Conservation (phyloP, 2,329 filamentous ascomycete genomes). For the Stromatinia cepivora region DNA sequence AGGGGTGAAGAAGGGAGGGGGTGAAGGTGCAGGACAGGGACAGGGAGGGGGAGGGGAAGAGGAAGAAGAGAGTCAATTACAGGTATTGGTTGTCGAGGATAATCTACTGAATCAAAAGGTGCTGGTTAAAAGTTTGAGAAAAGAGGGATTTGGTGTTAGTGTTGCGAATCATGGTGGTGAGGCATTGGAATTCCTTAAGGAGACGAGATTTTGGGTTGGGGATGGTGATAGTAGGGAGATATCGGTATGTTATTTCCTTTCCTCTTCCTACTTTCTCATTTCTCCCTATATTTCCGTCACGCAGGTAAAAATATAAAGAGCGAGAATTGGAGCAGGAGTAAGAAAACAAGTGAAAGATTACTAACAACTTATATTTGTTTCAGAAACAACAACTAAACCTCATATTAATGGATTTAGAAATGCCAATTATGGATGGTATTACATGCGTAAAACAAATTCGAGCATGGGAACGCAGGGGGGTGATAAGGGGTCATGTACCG, state of each 20-base stretch:
- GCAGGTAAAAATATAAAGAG: neutral
- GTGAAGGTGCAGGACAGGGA: neutral
- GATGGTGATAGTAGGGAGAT: neutral
- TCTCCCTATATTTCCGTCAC: neutral
- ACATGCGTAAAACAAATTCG: slow-evolving; percentile 69
- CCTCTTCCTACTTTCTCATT: neutral
- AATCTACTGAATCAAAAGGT: slow-evolving; percentile 69
- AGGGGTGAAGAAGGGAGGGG: slow-evolving; percentile 10
- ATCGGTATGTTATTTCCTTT: neutral
- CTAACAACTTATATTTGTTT: neutral
- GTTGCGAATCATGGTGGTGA: slow-evolving; percentile 66
- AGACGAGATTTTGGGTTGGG: slow-evolving; percentile 54
- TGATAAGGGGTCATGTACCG: slow-evolving; percentile 63
- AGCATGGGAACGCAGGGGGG: slow-evolving; percentile 59
- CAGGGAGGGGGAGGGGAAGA: slow-evolving; percentile 16
- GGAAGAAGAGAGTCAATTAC: slow-evolving; percentile 14
- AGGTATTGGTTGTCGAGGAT: slow-evolving; percentile 61
- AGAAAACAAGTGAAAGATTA: slow-evolving; percentile 38
- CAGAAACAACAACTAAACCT: slow-evolving; percentile 55
- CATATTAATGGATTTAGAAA: slow-evolving; percentile 77
- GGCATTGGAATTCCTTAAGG: slow-evolving; percentile 57
- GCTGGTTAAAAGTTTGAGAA: slow-evolving; percentile 60
- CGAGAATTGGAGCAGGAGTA: too few relatives aligned
- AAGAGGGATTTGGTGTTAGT: slow-evolving; percentile 59
- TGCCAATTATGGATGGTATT: slow-evolving; percentile 80